Evolutionary conservation across 495 filamentous ascomycete genomes (phyloP).

Genomic region (Xylaria telfairii): DNA sequence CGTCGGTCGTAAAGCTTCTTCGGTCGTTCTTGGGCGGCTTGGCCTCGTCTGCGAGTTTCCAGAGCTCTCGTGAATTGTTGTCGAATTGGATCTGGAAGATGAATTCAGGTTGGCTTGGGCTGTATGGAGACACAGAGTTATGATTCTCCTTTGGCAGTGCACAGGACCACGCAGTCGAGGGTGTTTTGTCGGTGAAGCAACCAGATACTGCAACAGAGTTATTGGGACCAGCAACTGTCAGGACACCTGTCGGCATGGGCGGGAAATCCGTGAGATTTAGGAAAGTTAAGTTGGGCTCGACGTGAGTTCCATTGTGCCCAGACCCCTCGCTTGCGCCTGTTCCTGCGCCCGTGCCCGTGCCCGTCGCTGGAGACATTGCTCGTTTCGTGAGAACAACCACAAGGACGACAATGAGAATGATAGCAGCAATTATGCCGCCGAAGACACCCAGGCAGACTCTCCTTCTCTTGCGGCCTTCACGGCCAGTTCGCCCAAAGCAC

Average conservation of each 20-base stretch:
- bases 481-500: slow-evolving; percentile 65
- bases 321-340: not conserved
- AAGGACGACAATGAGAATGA: slow-evolving; percentile 65
- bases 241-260: slow-evolving; percentile 81
- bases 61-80: slow-evolving; percentile 65
- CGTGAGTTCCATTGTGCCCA: slow-evolving; percentile 35
- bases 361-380: slow-evolving; percentile 15
- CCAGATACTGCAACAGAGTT: slow-evolving; percentile 60
- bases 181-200: slow-evolving; percentile 61
- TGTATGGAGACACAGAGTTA: slow-evolving; percentile 61
- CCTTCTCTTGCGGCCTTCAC: slow-evolving; percentile 68
- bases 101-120: slow-evolving; percentile 74
- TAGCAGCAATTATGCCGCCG: slow-evolving; percentile 59
- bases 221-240: slow-evolving; percentile 73
- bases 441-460: slow-evolving; percentile 64
- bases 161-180: slow-evolving; percentile 81
- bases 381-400: slow-evolving; percentile 61
- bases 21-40: not conserved
- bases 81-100: slow-evolving; percentile 78
- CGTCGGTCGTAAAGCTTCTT: slow-evolving; percentile 29
- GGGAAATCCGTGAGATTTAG: slow-evolving; percentile 86
- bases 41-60: slow-evolving; percentile 46
- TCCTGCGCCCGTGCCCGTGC: slow-evolving; percentile 36
- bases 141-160: slow-evolving; percentile 78
- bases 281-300: not conserved